phyloP scores from a whole-genome alignment of 306 rosid species.

The Quercus bicolor region DNA sequence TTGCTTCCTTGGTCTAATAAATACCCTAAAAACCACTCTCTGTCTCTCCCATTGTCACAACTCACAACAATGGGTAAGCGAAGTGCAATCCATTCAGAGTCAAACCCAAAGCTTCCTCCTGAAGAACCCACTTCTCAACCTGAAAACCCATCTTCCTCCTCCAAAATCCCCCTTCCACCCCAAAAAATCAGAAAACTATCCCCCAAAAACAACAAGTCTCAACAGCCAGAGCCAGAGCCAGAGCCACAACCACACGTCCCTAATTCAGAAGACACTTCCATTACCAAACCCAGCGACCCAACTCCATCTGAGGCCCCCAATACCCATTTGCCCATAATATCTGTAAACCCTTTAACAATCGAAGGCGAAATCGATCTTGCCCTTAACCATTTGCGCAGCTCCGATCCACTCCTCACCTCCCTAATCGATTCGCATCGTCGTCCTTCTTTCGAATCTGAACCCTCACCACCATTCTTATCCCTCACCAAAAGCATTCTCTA shows the following conservation, averaged over 20 bases:
- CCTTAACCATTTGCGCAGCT: constrained; percentile 48
- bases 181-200: constrained; percentile 46
- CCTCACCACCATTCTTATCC: constrained; percentile 48
- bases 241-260: background rate
- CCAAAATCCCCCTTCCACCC: constrained; percentile 55
- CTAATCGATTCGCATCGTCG: constrained; percentile 45
- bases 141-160: constrained; percentile 23
- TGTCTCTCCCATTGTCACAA: background rate
- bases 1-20: background rate
- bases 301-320: background rate
- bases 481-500: constrained; percentile 56
- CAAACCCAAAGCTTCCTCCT: background rate
- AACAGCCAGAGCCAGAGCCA: no score
- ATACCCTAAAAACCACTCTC: background rate
- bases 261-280: background rate
- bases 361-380: constrained; percentile 48
- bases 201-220: background rate
- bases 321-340: constrained; percentile 1
- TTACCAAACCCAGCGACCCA: background rate
- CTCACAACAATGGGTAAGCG: no score
- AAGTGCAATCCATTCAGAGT: no score
- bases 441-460: constrained; percentile 33
- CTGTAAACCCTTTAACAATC: constrained; percentile 30
- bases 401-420: constrained; percentile 42
- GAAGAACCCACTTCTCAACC: background rate